A percentile compares a stretch with the other conserved stretches of the same genome.
These are phyloP conservation scores for Maudiozyma pseudohumilis DNA, from an alignment of 805 yeast species.

Conservation along the genomic window DNA sequence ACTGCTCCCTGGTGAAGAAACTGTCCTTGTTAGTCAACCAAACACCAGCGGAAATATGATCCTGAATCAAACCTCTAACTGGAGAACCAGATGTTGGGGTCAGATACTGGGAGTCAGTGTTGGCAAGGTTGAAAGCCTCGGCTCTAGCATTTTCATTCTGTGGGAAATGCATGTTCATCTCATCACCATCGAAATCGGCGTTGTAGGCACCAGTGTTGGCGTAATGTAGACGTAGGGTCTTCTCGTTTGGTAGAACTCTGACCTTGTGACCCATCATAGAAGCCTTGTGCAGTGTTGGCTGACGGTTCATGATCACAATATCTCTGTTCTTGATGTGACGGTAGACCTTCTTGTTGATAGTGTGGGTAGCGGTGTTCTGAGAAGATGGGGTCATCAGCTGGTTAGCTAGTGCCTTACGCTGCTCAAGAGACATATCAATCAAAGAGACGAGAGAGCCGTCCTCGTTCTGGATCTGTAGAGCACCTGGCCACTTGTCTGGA, in stretches of 20 bases:
- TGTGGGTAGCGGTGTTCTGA: slow-evolving; percentile 41
- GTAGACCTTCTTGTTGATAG: slow-evolving; percentile 81
- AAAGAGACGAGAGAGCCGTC: slow-evolving; percentile 79
- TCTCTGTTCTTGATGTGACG: slow-evolving; percentile 93
- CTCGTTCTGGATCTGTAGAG: slow-evolving; percentile 89
- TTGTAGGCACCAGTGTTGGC: slow-evolving; percentile 99
- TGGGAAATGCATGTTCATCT: slow-evolving; percentile 99
- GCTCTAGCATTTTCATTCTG: slow-evolving; percentile 96
- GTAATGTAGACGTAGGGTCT: slow-evolving; percentile 90
- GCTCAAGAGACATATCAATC: slow-evolving; percentile 84
- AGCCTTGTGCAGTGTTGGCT: slow-evolving; percentile 97
- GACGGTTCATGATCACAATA: slow-evolving; percentile 96
- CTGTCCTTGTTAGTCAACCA: slow-evolving; percentile 94
- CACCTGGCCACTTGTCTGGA: slow-evolving; percentile 98
- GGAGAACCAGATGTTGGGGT: slow-evolving; percentile 99
- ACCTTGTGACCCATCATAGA: slow-evolving; percentile 99
- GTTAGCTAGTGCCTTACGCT: slow-evolving; percentile 89
- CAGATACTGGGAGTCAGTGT: slow-evolving; percentile 93
- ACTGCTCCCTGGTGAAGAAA: slow-evolving; percentile 81
- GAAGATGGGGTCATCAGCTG: slow-evolving; percentile 83
- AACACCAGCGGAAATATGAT: slow-evolving; percentile 97
- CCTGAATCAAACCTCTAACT: slow-evolving; percentile 96
- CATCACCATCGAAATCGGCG: slow-evolving; percentile 99
- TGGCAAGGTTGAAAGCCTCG: slow-evolving; percentile 89
- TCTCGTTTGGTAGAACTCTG: slow-evolving; percentile 93